phyloP scores from a whole-genome alignment of 176 grass and related monocot species.

The Oryza meyeriana region DNA sequence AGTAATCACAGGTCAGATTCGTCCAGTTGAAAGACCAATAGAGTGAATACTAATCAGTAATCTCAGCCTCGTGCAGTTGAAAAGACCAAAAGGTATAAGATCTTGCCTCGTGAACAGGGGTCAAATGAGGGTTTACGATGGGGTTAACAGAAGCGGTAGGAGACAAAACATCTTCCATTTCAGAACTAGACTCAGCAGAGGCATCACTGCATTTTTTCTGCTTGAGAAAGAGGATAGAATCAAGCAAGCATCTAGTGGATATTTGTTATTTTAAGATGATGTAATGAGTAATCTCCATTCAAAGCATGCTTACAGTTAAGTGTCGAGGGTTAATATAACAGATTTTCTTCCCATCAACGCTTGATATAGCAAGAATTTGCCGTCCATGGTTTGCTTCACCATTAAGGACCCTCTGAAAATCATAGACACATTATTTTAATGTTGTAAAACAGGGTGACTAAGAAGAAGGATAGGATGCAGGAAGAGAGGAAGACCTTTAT shows the following conservation, averaged over 20 bases:
- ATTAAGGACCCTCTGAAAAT: conserved; percentile 63
- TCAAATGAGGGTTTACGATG: conserved; percentile 43
- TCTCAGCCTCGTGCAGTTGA: not conserved
- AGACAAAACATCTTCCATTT: conserved; percentile 61
- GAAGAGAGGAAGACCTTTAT: conserved; percentile 52
- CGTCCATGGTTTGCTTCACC: conserved; percentile 81
- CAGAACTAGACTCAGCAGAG: conserved; percentile 77
- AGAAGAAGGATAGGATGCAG: not conserved
- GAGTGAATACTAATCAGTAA: not conserved
- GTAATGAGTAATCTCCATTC: conserved; percentile 12
- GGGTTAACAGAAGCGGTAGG: conserved; percentile 35
- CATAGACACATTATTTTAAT: conserved; percentile 11
- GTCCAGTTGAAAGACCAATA: not conserved
- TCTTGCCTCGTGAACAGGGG: conserved; percentile 66
- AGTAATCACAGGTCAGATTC: not conserved
- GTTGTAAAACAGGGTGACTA: conserved; percentile 6
- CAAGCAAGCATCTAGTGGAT: conserved; percentile 20
- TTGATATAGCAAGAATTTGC: conserved; percentile 64
- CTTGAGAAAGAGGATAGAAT: conserved; percentile 21
- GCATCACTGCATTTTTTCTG: conserved; percentile 69
- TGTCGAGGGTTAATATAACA: conserved; percentile 45
- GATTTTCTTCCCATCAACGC: conserved; percentile 50
- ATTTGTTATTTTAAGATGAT: not conserved
- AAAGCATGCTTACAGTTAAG: conserved; percentile 46
- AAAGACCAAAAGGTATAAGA: not conserved